Evolutionary conservation across 2,329 filamentous ascomycete genomes (phyloP).

Genomic region (Penicillium sp.): DNA sequence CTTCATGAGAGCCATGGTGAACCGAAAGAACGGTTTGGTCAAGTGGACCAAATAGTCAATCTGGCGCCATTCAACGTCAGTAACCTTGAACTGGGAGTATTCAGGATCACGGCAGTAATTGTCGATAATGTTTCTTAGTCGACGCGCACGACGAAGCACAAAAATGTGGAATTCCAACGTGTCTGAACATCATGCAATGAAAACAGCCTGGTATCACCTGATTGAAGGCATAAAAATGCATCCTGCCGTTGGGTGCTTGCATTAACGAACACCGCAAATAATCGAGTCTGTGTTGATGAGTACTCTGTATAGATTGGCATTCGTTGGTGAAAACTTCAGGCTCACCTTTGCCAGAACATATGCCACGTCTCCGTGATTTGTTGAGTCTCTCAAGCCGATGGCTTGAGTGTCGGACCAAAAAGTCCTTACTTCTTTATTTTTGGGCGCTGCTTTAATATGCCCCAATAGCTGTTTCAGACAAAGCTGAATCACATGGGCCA

Average conservation of each 20-base stretch:
- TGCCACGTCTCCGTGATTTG: background rate
- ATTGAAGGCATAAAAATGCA: background rate
- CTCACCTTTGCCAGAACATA: background rate
- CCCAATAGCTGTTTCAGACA: background rate
- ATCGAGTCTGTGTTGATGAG: background rate
- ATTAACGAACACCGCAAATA: background rate
- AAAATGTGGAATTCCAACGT: background rate
- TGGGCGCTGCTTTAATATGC: background rate
- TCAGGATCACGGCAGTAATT: no score
- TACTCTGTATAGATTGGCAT: background rate
- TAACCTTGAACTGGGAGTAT: background rate
- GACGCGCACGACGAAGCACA: background rate
- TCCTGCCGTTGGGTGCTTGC: background rate
- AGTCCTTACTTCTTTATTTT: background rate
- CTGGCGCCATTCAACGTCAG: background rate
- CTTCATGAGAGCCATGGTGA: background rate
- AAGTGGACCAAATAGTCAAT: conserved; percentile 4
- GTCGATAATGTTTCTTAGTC: background rate
- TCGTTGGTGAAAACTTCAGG: background rate
- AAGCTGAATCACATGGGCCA: background rate
- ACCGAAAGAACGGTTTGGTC: conserved; percentile 2
- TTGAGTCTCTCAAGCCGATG: background rate
- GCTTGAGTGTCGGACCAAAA: background rate
- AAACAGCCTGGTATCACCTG: background rate
- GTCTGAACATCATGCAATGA: background rate